Base-by-base conservation (phyloP, 2,329 filamentous ascomycete genomes). In the Xylaria hypoxylon region DNA sequence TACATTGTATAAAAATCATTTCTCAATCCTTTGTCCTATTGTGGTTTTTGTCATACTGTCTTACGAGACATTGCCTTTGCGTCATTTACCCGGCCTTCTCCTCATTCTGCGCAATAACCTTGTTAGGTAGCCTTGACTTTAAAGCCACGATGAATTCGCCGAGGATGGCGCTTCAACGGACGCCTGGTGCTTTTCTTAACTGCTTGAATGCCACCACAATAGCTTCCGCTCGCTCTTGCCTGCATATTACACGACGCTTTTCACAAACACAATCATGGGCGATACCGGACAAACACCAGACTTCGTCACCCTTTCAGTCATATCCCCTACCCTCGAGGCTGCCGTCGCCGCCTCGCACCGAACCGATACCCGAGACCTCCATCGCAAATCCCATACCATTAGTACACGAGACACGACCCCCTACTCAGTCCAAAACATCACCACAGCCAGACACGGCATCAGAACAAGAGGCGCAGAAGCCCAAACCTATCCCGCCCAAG, bases 401-500 rank as follows among this genome's bases (percentile, higher is more conserved):
- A 67, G 80, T 85, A 51, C 83, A 86, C 76, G 84, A 87, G 77
- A 86, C 85, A 10, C 77, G 84, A n/a, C 82, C 83, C 19, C 83
- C 82, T 8, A 33, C 59, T 51, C 68, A 65, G 19, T 68, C 71
- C 13, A 60, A 57, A 56, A 19, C 66, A 31, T n/a, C 61, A n/a
- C 6, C 64, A 8, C 70, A 61, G 53, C 56, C 66, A 31, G 80
- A 78, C n/a, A 74, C 84, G 31, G 84, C 84, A 65, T 80, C 84
- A 28, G 91, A 94, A 77, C 78, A 79, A 51, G 89, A 92, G 76
- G 87, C 89, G 1, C 91, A 94, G 76, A 90, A 88, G 76, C 81
- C 88, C 38, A 89, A 88, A 74, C 81, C 86, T 3, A 81, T 83
- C 59, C 74, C 88, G 73, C 86, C 89, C 19, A 87, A 87, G 73